A percentile compares a stretch with the other conserved stretches of the same genome.
phyloP scores from a whole-genome alignment of 208 protist species.

The Wallacemonas sp. region DNA sequence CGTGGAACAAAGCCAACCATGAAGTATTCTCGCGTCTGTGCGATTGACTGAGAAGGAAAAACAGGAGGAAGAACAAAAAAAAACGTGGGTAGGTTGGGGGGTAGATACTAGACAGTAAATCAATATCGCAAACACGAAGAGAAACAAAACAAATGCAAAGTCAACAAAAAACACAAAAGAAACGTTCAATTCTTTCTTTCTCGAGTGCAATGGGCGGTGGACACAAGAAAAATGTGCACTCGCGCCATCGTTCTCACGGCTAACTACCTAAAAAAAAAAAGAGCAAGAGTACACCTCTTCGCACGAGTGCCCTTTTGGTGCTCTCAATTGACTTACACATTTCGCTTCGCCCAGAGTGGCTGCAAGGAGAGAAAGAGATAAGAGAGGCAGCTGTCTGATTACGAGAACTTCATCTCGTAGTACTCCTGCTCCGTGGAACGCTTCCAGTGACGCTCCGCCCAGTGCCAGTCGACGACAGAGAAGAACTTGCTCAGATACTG shows the following conservation, averaged over 20 bases:
- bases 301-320: too few relatives aligned
- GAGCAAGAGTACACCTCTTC: neutral
- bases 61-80: neutral
- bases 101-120: neutral
- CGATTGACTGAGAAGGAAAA: neutral
- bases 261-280: constrained; percentile 7
- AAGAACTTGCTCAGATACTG: constrained; percentile 91
- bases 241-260: too few relatives aligned
- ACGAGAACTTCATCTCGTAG: constrained; percentile 88
- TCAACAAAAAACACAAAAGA: neutral
- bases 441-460: constrained; percentile 92
- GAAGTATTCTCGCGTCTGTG: too few relatives aligned
- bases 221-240: too few relatives aligned
- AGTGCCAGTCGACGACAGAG: constrained; percentile 95
- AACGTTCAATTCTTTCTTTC: too few relatives aligned
- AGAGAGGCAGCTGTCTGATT: constrained; percentile 24
- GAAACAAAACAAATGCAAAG: neutral
- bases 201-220: too few relatives aligned
- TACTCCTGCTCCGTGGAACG: constrained; percentile 85
- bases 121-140: constrained; percentile 1
- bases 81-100: neutral
- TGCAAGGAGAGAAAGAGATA: neutral
- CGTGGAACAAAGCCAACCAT: neutral
- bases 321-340: too few relatives aligned
- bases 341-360: neutral